A percentile compares a stretch with the other conserved stretches of the same genome.
Evolutionary conservation across 2,329 filamentous ascomycete genomes (phyloP).

Genomic region (Aureobasidium sp.): DNA sequence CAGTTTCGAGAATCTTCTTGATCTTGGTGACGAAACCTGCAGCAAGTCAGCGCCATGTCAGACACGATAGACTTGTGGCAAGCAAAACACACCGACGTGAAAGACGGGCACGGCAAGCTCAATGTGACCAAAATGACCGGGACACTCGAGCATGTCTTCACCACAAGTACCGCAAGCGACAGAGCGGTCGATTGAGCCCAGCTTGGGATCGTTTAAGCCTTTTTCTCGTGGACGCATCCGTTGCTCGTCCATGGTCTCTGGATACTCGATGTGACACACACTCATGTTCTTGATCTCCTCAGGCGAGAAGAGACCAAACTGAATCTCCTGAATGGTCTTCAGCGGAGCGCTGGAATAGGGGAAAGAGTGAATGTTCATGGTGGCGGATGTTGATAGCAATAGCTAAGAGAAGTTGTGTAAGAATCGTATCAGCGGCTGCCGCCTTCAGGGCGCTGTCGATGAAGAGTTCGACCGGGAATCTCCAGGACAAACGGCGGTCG

Average conservation of each 20-base stretch:
- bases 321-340: slow-evolving; percentile 97
- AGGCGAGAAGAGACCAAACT: slow-evolving; percentile 94
- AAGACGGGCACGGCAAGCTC: slow-evolving; percentile 95
- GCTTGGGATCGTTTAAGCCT: slow-evolving; percentile 89
- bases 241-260: slow-evolving; percentile 99
- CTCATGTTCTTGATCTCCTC: slow-evolving; percentile 99
- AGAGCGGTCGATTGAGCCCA: slow-evolving; percentile 92
- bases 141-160: slow-evolving; percentile 91
- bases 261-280: slow-evolving; percentile 90
- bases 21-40: slow-evolving; percentile 96
- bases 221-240: slow-evolving; percentile 83
- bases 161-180: slow-evolving; percentile 96
- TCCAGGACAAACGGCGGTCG: slow-evolving; percentile 1
- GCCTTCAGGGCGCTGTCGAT: slow-evolving; percentile 8
- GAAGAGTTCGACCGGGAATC: neutral
- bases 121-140: slow-evolving; percentile 97
- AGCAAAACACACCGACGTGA: slow-evolving; percentile 57
- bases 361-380: slow-evolving; percentile 91
- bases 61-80: neutral
- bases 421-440: slow-evolving; percentile 4
- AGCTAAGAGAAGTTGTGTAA: neutral
- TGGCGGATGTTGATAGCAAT: slow-evolving; percentile 35
- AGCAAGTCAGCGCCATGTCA: slow-evolving; percentile 25
- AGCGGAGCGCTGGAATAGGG: slow-evolving; percentile 88
- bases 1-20: slow-evolving; percentile 97